A percentile compares a stretch with the other conserved stretches of the same genome.
Evolutionary conservation across 306 rosid genomes (phyloP).

Genomic region (Chamaecrista fasciculata): DNA sequence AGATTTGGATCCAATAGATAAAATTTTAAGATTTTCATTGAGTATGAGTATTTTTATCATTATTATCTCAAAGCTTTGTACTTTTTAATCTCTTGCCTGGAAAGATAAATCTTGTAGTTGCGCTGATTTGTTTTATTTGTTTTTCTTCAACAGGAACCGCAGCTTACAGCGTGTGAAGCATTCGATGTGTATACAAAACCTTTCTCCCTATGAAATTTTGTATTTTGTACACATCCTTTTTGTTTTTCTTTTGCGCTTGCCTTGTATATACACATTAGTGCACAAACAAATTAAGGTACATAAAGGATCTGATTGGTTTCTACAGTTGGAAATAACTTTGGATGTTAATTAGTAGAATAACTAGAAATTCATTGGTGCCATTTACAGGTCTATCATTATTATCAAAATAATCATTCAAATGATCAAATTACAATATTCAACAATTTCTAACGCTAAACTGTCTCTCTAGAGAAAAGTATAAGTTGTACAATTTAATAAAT

Average conservation of each 20-base stretch:
- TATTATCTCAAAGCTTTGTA: background rate
- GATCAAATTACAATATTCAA: too few species aligned
- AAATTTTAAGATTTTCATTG: too few species aligned
- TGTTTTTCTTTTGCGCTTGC: background rate
- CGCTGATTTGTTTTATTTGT: slow-evolving; percentile 30
- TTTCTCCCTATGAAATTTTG: slow-evolving; percentile 53
- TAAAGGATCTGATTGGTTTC: background rate
- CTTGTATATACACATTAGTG: slow-evolving; percentile 24
- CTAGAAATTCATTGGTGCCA: too few species aligned
- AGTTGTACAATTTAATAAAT: too few species aligned
- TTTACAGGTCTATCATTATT: too few species aligned
- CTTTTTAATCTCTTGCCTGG: background rate
- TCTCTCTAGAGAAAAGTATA: too few species aligned
- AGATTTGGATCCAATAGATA: too few species aligned
- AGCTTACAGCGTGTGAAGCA: slow-evolving; percentile 69
- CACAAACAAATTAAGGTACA: slow-evolving; percentile 13
- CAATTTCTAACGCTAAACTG: too few species aligned
- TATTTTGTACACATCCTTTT: slow-evolving; percentile 8
- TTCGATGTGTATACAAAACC: slow-evolving; percentile 81
- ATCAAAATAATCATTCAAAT: too few species aligned
- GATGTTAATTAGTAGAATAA: background rate
- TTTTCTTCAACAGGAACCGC: slow-evolving; percentile 83
- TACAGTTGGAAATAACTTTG: background rate
- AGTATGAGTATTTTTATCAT: too few species aligned
- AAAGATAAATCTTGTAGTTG: background rate